Evolutionary conservation across 1,139 yeast genomes (phyloP).

Genomic region (Hyphopichia khmerensis): DNA sequence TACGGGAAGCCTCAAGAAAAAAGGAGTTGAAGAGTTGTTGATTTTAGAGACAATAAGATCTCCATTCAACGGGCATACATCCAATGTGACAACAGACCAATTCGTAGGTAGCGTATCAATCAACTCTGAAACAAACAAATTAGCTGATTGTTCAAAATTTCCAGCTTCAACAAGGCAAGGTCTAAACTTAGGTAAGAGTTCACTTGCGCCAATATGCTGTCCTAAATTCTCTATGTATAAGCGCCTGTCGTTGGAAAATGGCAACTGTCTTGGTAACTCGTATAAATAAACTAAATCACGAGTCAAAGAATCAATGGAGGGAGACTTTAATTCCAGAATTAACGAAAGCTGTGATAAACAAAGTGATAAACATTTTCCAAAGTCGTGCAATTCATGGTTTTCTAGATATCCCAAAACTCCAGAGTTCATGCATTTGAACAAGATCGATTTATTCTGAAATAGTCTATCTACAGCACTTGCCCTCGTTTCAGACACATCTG

Average conservation of each 20-base stretch:
- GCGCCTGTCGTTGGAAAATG: constrained; percentile 30
- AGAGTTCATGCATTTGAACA: constrained; percentile 10
- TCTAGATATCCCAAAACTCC: constrained; percentile 8
- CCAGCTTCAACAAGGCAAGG: neutral
- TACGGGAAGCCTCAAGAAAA: constrained; percentile 60
- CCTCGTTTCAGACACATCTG: constrained; percentile 4
- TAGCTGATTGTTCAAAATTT: neutral
- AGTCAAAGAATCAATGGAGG: constrained; percentile 16
- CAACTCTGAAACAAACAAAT: neutral
- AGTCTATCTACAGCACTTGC: constrained; percentile 14
- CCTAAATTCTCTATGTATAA: constrained; percentile 1
- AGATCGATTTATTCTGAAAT: constrained; percentile 16
- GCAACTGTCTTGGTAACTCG: constrained; percentile 32
- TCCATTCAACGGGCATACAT: constrained; percentile 57
- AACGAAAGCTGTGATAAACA: constrained; percentile 27
- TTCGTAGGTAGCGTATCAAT: constrained; percentile 8
- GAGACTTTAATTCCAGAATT: constrained; percentile 19
- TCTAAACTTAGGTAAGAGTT: neutral
- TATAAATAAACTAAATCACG: constrained; percentile 28
- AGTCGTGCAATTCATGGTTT: constrained; percentile 19
- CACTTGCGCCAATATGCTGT: neutral
- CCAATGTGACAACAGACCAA: constrained; percentile 66
- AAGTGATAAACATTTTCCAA: constrained; percentile 16
- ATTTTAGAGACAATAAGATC: constrained; percentile 56
- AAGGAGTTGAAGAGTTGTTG: constrained; percentile 28